These are phyloP conservation scores for Penicillium subrubescens DNA, from an alignment of 495 filamentous ascomycete species.

Conservation along the genomic window DNA sequence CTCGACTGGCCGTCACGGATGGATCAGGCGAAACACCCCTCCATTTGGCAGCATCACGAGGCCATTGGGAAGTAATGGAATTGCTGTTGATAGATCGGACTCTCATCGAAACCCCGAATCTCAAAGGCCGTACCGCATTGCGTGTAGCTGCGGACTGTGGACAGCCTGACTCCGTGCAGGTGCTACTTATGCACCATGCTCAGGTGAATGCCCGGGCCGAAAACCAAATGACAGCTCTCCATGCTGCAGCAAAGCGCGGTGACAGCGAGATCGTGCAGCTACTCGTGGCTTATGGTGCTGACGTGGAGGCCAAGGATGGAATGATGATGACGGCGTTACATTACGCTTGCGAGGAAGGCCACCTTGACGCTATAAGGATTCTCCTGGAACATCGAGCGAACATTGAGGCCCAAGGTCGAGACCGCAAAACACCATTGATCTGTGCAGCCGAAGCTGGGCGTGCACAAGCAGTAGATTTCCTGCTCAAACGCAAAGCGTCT, in stretches of 20 bases:
- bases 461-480: constrained; percentile 30
- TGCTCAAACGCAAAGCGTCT: constrained; percentile 42
- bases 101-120: constrained; percentile 35
- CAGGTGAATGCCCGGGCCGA: constrained; percentile 43
- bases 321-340: constrained; percentile 47
- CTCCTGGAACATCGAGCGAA: constrained; percentile 41
- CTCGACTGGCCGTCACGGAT: constrained; percentile 38
- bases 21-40: constrained; percentile 41
- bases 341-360: constrained; percentile 42
- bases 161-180: constrained; percentile 25
- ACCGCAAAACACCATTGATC: constrained; percentile 44
- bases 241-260: constrained; percentile 41
- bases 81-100: constrained; percentile 35
- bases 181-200: constrained; percentile 27
- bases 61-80: constrained; percentile 41
- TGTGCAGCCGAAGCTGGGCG: constrained; percentile 44
- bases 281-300: constrained; percentile 37
- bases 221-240: constrained; percentile 42
- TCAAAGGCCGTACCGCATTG: constrained; percentile 39
- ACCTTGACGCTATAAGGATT: constrained; percentile 32
- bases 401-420: constrained; percentile 36
- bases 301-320: constrained; percentile 45
- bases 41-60: constrained; percentile 47
- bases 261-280: constrained; percentile 37
- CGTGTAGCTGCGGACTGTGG: constrained; percentile 38